Conservation (phyloP, 2,329 filamentous ascomycete species). For the Colletotrichum sp. region DNA sequence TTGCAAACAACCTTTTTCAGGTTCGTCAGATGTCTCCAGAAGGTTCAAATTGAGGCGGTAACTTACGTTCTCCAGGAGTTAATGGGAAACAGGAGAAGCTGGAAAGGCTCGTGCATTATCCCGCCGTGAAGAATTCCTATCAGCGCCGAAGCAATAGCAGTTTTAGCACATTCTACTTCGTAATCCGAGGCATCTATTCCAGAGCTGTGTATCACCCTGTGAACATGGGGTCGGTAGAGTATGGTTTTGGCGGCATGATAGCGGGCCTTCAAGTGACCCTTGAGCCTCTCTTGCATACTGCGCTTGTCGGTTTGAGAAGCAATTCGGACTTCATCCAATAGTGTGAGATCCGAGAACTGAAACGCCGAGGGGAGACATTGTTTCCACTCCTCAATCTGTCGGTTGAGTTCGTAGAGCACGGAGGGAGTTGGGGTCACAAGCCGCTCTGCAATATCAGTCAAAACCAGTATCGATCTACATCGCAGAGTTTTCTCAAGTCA, state of each 20-base stretch:
- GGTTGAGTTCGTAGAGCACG: neutral
- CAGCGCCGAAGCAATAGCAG: neutral
- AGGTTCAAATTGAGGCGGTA: accelerated
- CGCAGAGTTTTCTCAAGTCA: neutral
- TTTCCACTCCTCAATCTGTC: neutral
- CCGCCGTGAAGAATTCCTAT: neutral
- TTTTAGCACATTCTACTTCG: neutral
- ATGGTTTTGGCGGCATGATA: neutral
- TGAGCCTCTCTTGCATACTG: neutral
- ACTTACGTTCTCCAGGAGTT: neutral
- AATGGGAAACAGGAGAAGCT: neutral
- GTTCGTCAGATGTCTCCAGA: neutral
- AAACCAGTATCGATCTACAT: neutral
- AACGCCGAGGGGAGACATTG: neutral
- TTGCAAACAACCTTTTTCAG: neutral
- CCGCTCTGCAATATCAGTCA: neutral
- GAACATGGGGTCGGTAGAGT: neutral
- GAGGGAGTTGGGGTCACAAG: neutral
- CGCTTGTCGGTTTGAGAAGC: neutral
- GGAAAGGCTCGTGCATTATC: neutral
- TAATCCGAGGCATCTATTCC: neutral
- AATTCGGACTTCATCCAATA: neutral
- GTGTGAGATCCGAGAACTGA: neutral
- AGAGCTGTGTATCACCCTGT: neutral
- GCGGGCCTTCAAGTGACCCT: neutral